A percentile compares a stretch with the other conserved stretches of the same genome.
phyloP scores from a whole-genome alignment of 352 stramenopile genomes.

The Globisporangium sylvaticum region DNA sequence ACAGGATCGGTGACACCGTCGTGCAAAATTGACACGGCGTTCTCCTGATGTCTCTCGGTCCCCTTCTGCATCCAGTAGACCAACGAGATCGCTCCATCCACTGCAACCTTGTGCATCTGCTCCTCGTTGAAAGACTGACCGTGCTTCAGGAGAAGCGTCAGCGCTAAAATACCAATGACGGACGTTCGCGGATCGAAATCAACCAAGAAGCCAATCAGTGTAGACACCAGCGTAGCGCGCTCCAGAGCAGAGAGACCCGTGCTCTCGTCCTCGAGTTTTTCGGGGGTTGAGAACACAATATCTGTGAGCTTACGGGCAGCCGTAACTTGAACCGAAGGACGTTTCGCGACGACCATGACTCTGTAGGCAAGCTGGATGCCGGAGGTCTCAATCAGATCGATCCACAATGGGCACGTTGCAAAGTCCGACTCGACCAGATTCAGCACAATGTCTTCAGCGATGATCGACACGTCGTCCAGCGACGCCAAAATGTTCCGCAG shows the following conservation, averaged over 20 bases:
- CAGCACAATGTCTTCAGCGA: slow-evolving; percentile 66
- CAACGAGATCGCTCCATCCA: slow-evolving; percentile 60
- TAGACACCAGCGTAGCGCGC: slow-evolving; percentile 56
- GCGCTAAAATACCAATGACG: slow-evolving; percentile 62
- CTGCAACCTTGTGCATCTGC: slow-evolving; percentile 75
- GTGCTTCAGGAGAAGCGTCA: slow-evolving; percentile 64
- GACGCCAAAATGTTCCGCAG: slow-evolving; percentile 63
- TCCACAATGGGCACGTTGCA: slow-evolving; percentile 76
- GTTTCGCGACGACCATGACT: slow-evolving; percentile 50
- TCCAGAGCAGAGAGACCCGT: slow-evolving; percentile 42
- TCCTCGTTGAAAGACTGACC: slow-evolving; percentile 41
- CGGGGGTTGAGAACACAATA: slow-evolving; percentile 61
- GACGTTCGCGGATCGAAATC: slow-evolving; percentile 70
- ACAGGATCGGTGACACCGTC: slow-evolving; percentile 49
- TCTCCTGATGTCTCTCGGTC: slow-evolving; percentile 77
- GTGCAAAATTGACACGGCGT: slow-evolving; percentile 66
- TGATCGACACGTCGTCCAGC: slow-evolving; percentile 42
- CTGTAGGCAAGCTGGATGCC: slow-evolving; percentile 60
- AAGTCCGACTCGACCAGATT: slow-evolving; percentile 82
- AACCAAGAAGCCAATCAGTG: slow-evolving; percentile 69
- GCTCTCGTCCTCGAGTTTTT: slow-evolving; percentile 50
- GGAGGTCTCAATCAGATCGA: slow-evolving; percentile 60
- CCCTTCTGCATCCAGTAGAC: slow-evolving; percentile 86
- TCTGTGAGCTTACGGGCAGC: slow-evolving; percentile 71
- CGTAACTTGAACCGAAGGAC: slow-evolving; percentile 57